phyloP scores from a whole-genome alignment of 129 eudicot genomes.

The Artemisia annua region DNA sequence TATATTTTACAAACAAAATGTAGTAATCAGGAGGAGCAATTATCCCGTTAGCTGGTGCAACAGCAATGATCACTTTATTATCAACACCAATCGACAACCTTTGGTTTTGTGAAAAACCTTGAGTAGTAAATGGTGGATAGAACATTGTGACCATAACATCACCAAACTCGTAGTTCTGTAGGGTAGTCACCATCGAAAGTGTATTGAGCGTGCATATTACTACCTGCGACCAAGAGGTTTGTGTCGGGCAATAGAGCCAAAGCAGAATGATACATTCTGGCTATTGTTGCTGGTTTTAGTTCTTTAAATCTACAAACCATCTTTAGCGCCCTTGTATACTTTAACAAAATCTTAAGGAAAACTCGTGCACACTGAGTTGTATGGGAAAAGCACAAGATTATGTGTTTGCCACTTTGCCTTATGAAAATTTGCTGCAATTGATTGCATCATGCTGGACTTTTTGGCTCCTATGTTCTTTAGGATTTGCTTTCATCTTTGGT shows the following conservation, averaged over 20 bases:
- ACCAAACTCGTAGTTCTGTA: conserved; percentile 42
- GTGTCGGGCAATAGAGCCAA: conserved; percentile 61
- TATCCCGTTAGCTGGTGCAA: conserved; percentile 25
- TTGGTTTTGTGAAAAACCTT: conserved; percentile 68
- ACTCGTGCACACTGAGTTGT: too few species aligned
- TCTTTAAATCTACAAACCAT: conserved; percentile 45
- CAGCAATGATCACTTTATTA: conserved; percentile 11
- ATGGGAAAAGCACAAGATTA: too few species aligned
- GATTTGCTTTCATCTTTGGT: too few species aligned
- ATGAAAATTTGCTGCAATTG: too few species aligned
- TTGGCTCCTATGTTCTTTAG: too few species aligned
- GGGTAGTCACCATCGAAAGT: conserved; percentile 32
- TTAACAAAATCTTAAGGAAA: too few species aligned
- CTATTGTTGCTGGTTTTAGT: conserved; percentile 37
- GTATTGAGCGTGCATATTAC: conserved; percentile 54
- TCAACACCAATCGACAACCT: conserved; percentile 36
- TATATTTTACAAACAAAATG: conserved; percentile 50
- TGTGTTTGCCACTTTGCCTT: too few species aligned
- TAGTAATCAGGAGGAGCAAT: conserved; percentile 67
- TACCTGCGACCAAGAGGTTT: conserved; percentile 61
- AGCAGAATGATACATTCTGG: conserved; percentile 80
- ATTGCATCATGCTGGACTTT: too few species aligned
- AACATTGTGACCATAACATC: conserved; percentile 57
- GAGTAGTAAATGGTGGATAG: conserved; percentile 82
- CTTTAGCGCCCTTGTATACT: background rate